Evolutionary conservation across 371 early-diverging fungal genomes (phyloP).

Genomic region (Mucor ambiguus): DNA sequence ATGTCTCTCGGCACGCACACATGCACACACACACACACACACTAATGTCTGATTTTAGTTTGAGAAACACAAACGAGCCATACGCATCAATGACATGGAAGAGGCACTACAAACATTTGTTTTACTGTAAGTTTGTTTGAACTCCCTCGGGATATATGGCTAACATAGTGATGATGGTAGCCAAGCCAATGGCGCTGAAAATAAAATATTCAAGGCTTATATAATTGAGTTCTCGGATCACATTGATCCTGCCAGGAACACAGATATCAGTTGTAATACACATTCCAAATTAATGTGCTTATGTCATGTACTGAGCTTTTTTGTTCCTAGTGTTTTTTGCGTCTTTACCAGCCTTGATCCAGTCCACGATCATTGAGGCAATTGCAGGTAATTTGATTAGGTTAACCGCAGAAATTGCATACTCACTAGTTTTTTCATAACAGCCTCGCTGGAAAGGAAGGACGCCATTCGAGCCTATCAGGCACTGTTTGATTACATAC

Average conservation of each 20-base stretch:
- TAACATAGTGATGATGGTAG: constrained; percentile 8
- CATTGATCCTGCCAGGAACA: constrained; percentile 41
- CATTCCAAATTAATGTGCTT: background rate
- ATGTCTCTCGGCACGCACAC: background rate
- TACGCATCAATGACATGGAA: constrained; percentile 14
- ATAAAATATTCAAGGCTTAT: constrained; percentile 33
- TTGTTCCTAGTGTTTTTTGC: constrained; percentile 35
- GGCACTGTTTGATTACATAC: constrained; percentile 41
- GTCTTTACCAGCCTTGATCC: constrained; percentile 36
- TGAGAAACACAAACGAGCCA: constrained; percentile 14
- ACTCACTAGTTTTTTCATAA: background rate
- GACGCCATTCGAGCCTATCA: constrained; percentile 38
- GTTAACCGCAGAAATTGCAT: background rate
- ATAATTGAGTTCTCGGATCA: constrained; percentile 36
- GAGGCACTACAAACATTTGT: constrained; percentile 23
- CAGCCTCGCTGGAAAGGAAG: constrained; percentile 31
- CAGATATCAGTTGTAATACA: constrained; percentile 34
- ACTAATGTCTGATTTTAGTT: constrained; percentile 4
- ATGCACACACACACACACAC: background rate
- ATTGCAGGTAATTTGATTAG: constrained; percentile 24
- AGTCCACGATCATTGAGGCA: constrained; percentile 39
- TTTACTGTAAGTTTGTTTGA: constrained; percentile 12
- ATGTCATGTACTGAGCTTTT: background rate
- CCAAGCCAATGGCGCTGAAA: constrained; percentile 37
- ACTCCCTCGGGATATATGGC: background rate